phyloP scores from a whole-genome alignment of 2,329 filamentous ascomycete species.

The Emmonsiellopsis sp. region DNA sequence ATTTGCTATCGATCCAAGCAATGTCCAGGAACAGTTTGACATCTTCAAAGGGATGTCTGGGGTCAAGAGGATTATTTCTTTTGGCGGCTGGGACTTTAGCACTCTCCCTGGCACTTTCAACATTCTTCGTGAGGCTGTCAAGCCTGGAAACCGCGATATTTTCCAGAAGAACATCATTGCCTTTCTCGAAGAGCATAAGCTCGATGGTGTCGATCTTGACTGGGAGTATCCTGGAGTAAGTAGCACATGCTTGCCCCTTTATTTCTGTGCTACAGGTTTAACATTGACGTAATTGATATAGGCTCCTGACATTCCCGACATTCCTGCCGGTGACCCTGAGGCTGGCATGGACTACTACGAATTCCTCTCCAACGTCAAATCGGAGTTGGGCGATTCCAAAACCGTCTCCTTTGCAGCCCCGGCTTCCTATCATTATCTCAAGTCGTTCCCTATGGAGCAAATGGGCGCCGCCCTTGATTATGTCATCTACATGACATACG shows the following conservation, averaged over 20 bases:
- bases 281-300: background rate
- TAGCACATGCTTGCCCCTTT: background rate
- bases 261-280: background rate
- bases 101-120: constrained; percentile 27
- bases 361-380: constrained; percentile 17
- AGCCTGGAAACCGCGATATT: constrained; percentile 27
- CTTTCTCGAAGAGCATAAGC: constrained; percentile 30
- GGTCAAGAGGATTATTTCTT: constrained; percentile 30
- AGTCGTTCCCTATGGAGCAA: constrained; percentile 16
- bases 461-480: constrained; percentile 20
- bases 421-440: constrained; percentile 22
- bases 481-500: constrained; percentile 29
- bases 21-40: background rate
- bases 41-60: background rate
- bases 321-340: constrained; percentile 17
- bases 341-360: constrained; percentile 25
- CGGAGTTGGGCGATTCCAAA: constrained; percentile 9
- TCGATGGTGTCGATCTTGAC: constrained; percentile 34
- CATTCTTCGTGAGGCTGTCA: constrained; percentile 30
- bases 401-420: constrained; percentile 17
- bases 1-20: constrained; percentile 19
- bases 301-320: constrained; percentile 24
- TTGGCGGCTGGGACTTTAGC: constrained; percentile 37
- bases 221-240: constrained; percentile 27
- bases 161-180: constrained; percentile 28